Evolutionary conservation across 306 rosid genomes (phyloP).

Genomic region (Casuarina glauca): DNA sequence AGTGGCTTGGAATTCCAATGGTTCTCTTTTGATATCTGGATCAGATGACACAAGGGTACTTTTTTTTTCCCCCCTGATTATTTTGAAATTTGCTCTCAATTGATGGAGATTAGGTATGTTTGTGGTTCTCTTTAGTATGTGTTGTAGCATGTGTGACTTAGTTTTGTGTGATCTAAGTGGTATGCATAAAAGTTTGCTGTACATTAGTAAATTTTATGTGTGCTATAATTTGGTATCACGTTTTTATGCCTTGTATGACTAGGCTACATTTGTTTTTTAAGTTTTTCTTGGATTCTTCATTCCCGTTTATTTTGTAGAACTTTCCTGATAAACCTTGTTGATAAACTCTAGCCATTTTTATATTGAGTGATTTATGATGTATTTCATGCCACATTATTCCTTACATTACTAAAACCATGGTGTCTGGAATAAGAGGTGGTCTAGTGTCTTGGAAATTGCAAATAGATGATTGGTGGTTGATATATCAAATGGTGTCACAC

Average conservation of each 20-base stretch:
- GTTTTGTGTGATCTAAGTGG: background rate
- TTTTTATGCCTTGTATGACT: background rate
- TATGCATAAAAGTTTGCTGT: background rate
- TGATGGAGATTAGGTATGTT: background rate
- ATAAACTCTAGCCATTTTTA: background rate
- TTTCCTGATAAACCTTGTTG: background rate
- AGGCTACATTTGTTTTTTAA: background rate
- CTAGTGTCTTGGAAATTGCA: background rate
- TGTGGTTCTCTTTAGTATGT: background rate
- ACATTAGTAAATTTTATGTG: background rate
- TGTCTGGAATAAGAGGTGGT: background rate
- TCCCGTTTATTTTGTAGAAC: background rate
- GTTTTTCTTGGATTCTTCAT: background rate
- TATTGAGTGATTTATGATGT: background rate
- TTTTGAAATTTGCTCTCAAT: slow-evolving; percentile 1
- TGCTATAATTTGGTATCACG: background rate
- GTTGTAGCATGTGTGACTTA: background rate
- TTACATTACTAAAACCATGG: background rate
- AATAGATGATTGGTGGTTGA: background rate
- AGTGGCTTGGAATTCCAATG: slow-evolving; percentile 88
- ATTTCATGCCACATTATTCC: background rate
- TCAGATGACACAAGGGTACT: slow-evolving; percentile 90
- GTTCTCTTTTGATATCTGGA: slow-evolving; percentile 90
- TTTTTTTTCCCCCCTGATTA: too few species aligned
- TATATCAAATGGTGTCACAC: background rate